Base-by-base conservation (phyloP, 2,329 filamentous ascomycete genomes). In the Pochonia chlamydosporia region DNA sequence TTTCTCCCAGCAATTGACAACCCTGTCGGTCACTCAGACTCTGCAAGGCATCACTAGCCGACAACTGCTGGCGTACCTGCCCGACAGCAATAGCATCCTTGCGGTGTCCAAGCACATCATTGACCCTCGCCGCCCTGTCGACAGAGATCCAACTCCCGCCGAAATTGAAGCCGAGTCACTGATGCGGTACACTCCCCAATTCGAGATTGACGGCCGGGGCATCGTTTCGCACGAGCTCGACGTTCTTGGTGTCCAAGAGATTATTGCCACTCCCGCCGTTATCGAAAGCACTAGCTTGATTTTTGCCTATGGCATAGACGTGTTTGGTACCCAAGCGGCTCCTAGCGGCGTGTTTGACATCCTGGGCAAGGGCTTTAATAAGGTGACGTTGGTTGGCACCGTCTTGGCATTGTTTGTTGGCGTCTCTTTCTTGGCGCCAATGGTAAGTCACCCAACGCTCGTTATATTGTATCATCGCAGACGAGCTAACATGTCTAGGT, bases 261-360 rank as follows among this genome's bases (percentile, higher is more conserved):
- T 97, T 18, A 77, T 92, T 25, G 82, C 89, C 0, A 79, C 79
- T 16, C 87, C 91, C 1, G 87, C 89, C 1, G 66, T 89, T 4
- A 78, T 99, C 25, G 93, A 99, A 71, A 96, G 91, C 68, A 97
- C 93, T 1, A 92, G 87, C 58, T 66, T 97, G 47, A 78, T 99
- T 11, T 85, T 96, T 59, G 90, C 89, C 0, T 96, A 87, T 59
- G 93, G 93, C 3, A 65, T 89, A 13, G 93, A 99, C 63, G 72
- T 97, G 2, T 99, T 95, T 55, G 90, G 87, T 13, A 92, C 90
- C 1, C 76, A 90, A 44, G 80, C 95, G 10, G 81, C 85, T n/a
- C 93, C 93, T 1, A 96, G 89, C 65, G 82, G 87, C 57, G 79
- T 87, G 14, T 99, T 99, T 65, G 93, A 99, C 69, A 82, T 97